Conservation (phyloP, 768 basidiomycete species). For the Lactarius tabidus region DNA sequence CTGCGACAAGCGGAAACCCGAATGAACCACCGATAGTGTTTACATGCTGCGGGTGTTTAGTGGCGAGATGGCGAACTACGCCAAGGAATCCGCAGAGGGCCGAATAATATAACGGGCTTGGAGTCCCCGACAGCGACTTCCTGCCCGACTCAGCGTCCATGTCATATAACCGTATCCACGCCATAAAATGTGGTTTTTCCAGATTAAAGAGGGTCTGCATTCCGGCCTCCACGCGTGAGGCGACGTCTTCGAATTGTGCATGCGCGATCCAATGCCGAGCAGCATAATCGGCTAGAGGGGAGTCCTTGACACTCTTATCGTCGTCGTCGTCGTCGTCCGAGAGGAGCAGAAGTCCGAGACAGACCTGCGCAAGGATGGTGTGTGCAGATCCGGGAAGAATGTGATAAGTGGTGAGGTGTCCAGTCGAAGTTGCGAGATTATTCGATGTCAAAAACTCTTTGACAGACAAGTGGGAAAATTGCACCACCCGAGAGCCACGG, state of each 20-base stretch:
- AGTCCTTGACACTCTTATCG: background rate
- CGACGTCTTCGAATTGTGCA: background rate
- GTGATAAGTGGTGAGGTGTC: background rate
- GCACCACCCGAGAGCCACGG: conserved; percentile 1
- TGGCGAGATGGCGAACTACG: background rate
- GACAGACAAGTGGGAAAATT: conserved; percentile 14
- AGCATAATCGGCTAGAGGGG: background rate
- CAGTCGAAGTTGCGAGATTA: background rate
- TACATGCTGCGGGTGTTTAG: background rate
- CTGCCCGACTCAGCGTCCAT: background rate
- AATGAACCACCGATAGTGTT: background rate
- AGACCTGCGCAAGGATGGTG: background rate
- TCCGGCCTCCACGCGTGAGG: background rate
- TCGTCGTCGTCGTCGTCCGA: background rate
- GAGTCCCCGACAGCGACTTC: background rate
- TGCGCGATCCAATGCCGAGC: background rate
- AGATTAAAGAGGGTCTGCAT: background rate
- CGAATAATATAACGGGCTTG: background rate
- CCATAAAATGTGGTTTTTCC: background rate
- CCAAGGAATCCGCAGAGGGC: conserved; percentile 3
- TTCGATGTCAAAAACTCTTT: conserved; percentile 12
- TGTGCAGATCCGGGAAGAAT: background rate
- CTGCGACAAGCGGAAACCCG: background rate
- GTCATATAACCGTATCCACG: background rate
- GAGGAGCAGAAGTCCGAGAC: background rate